These are phyloP conservation scores for Herpetospermum pedunculosum DNA, from an alignment of 306 rosid species.

Conservation along the genomic window DNA sequence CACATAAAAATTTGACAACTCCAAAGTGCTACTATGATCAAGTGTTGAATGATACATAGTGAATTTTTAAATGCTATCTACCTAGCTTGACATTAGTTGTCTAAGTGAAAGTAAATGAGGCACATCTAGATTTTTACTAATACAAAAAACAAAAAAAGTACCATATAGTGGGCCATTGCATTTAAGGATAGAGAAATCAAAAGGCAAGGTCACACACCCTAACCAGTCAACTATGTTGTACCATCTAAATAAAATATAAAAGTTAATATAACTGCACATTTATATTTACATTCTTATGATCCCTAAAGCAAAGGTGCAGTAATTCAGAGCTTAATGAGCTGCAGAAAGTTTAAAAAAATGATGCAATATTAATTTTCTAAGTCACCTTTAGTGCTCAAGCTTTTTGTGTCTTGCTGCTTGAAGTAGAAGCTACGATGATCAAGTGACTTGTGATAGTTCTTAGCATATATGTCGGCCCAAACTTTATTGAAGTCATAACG, in stretches of 20 bases:
- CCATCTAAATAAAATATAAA: neutral
- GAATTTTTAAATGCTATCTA: neutral
- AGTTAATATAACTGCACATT: neutral
- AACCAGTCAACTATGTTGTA: neutral
- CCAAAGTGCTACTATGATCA: neutral
- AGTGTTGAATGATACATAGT: neutral
- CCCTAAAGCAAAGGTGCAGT: neutral
- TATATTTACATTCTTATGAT: neutral
- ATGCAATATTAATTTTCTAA: neutral
- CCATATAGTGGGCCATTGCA: neutral
- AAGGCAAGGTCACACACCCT: neutral
- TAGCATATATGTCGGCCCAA: slow-evolving; percentile 95
- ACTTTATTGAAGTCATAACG: slow-evolving; percentile 92
- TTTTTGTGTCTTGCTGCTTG: slow-evolving; percentile 93
- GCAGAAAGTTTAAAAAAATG: neutral
- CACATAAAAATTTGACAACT: neutral
- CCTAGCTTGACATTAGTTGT: neutral
- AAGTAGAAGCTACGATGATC: slow-evolving; percentile 99
- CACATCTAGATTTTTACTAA: neutral
- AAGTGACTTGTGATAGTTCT: slow-evolving; percentile 95
- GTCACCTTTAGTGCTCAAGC: slow-evolving; percentile 92
- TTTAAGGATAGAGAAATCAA: neutral
- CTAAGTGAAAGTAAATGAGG: neutral
- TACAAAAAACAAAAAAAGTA: too few relatives aligned
- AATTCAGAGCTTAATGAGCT: neutral